phyloP scores from a whole-genome alignment of 2,329 filamentous ascomycete species.

The Cercospora sp. region DNA sequence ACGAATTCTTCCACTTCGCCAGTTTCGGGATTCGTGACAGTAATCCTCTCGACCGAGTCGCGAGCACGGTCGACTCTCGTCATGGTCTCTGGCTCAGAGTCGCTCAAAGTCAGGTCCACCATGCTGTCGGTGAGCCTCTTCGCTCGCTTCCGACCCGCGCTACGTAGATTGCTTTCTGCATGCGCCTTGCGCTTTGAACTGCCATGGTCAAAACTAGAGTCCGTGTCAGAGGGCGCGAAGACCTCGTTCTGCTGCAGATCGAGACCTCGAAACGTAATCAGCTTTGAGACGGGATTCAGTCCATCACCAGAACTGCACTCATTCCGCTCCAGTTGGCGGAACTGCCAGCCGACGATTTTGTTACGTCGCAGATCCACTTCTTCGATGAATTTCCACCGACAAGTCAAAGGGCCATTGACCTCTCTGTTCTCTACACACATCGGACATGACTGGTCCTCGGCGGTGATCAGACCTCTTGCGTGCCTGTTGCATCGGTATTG shows the following conservation, averaged over 20 bases:
- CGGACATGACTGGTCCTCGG: neutral
- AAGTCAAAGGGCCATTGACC: neutral
- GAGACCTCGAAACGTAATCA: neutral
- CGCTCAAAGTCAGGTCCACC: neutral
- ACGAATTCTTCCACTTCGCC: neutral
- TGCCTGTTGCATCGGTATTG: neutral
- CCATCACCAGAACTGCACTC: neutral
- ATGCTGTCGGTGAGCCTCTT: neutral
- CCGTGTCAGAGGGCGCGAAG: neutral
- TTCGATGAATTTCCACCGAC: neutral
- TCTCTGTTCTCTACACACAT: neutral
- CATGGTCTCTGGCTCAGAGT: neutral
- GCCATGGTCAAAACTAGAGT: no score
- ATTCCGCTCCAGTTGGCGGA: neutral
- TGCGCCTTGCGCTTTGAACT: neutral
- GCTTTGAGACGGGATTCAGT: neutral
- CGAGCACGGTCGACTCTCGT: neutral
- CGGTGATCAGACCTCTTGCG: neutral
- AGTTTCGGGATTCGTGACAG: neutral
- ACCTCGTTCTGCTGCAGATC: neutral
- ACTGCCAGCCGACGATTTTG: neutral
- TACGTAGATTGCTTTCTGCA: neutral
- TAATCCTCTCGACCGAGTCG: neutral
- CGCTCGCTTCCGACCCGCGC: neutral
- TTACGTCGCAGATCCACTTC: neutral